Evolutionary conservation across 2,329 filamentous ascomycete genomes (phyloP), one percentile per base, ranked within the genome.

Genomic region (Cladophialophora psammophila): DNA sequence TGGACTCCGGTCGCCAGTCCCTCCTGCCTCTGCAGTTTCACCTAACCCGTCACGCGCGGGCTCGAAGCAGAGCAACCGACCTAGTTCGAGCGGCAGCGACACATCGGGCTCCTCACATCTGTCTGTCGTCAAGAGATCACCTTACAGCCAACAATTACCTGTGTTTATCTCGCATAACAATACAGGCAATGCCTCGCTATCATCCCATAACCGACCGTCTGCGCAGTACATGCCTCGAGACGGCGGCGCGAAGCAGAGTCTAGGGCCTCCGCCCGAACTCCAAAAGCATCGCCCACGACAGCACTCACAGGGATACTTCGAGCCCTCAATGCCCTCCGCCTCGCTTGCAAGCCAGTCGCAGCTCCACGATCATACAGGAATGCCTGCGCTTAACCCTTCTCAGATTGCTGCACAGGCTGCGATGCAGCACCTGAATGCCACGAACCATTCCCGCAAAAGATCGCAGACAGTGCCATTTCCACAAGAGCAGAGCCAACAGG

Each of bases 241-340:
- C 73, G 77, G 79, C 42, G 67, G 73, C 50, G 73, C 76, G 54
- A 79, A 78, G 71, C 63, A 62, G n/a, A 62, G 59, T 38, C 60
- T 68, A 38, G 65, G 63, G 10, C 76, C 75, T 42, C 76, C 77
- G 5, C 69, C 72, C 42, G 78, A 82, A 59, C 34, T 79, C 38
- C 76, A 76, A 54, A 75, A 77, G 69, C 81, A 83, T 70, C 79
- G 81, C 52, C 76, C 80, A 36, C 78, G 82, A 69, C 81, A 83
- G 70, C 86, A 88, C 74, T 89, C 87, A 2, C 88, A 90, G 76
- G 88, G 88, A 63, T 90, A 89, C 78, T 90, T 90, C 73, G 88
- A 90, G 75, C 88, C 88, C 15, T 86, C 85, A 36, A 78, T 90
- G 63, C 86, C 87, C 48, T 84, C 83, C n/a, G 80, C 83, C 5